Base-by-base conservation (phyloP, 441 rosid species). In the Rhodomyrtus psidioides region DNA sequence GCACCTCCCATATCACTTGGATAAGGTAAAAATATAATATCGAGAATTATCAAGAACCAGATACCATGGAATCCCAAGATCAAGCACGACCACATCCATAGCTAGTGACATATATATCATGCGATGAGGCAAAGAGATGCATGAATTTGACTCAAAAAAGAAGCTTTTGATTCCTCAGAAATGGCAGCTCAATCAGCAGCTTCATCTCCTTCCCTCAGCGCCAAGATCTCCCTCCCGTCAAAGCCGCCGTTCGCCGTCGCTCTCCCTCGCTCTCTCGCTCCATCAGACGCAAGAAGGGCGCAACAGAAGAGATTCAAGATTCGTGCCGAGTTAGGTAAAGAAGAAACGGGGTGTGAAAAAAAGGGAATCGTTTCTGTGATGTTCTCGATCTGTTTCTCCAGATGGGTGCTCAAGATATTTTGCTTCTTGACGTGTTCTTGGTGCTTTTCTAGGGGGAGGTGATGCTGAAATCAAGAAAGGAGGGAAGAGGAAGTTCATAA, bases 401-500 rank as follows among this genome's bases (percentile, higher is more conserved):
- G 65, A n/a, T n/a, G 76, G 34, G 55, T 26, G 44, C 28, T 9
- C 19, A 7, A 46, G 81, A 7, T 81, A 16, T 70, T 65, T 30
- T 27, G 83, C 54, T 57, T 34, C 58, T 60, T 46, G 81, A 34
- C 28, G 1, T 27, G 39, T 62, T 87, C 82, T 84, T 85, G 59
- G 84, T 82, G 44, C 82, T 59, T 84, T 55, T 27, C 34, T 27
- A 93, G 97, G 96, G 83, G 96, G 93, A 89, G 93, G 92, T 86
- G 95, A 93, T 84, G 97, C 93, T 89, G 97, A 95, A 86, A 60
- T 91, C 76, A 93, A 95, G 92, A 92, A 95, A 34, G 94, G 90
- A 84, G 96, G 86, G 57, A 95, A 94, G 92, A 95, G 88, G 92
- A 96, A 95, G 84, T 96, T 96, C 88, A 94, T 96, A 55, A 96